phyloP scores from a whole-genome alignment of 2,329 filamentous ascomycete genomes.

The Fusarium pininemorale region DNA sequence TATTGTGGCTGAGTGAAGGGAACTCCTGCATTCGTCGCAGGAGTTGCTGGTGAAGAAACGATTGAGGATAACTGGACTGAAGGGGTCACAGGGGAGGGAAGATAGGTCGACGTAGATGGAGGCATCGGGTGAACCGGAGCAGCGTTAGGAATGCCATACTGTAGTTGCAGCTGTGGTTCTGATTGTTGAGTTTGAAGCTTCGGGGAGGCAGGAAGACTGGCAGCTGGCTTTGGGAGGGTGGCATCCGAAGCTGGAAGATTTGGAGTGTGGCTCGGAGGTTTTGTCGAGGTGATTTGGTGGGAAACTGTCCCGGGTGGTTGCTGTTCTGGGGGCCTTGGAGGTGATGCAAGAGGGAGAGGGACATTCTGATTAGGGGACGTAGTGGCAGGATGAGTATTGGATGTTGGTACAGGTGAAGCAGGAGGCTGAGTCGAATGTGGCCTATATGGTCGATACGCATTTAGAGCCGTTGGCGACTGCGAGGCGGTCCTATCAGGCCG shows the following conservation, averaged over 20 bases:
- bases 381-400: slow-evolving; percentile 5
- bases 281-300: slow-evolving; percentile 36
- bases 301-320: slow-evolving; percentile 28
- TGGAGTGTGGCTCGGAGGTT: neutral
- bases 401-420: neutral
- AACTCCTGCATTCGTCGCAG: slow-evolving; percentile 9
- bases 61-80: slow-evolving; percentile 11
- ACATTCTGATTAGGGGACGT: slow-evolving; percentile 6
- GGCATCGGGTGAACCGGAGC: slow-evolving; percentile 17
- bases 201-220: slow-evolving; percentile 18
- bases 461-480: slow-evolving; percentile 33
- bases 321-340: slow-evolving; percentile 10
- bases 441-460: slow-evolving; percentile 45
- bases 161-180: slow-evolving; percentile 4
- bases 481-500: slow-evolving; percentile 26
- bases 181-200: slow-evolving; percentile 1
- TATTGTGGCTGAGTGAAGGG: slow-evolving; percentile 35
- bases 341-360: slow-evolving; percentile 8
- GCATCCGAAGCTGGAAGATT: neutral
- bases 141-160: slow-evolving; percentile 19
- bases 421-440: slow-evolving; percentile 33
- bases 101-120: slow-evolving; percentile 11
- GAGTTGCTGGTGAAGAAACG: slow-evolving; percentile 11
- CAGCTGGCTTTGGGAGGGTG: slow-evolving; percentile 10
- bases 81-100: slow-evolving; percentile 23